These are phyloP conservation scores for Cercis canadensis DNA, from an alignment of 306 rosid genomes.

Conservation along the genomic window DNA sequence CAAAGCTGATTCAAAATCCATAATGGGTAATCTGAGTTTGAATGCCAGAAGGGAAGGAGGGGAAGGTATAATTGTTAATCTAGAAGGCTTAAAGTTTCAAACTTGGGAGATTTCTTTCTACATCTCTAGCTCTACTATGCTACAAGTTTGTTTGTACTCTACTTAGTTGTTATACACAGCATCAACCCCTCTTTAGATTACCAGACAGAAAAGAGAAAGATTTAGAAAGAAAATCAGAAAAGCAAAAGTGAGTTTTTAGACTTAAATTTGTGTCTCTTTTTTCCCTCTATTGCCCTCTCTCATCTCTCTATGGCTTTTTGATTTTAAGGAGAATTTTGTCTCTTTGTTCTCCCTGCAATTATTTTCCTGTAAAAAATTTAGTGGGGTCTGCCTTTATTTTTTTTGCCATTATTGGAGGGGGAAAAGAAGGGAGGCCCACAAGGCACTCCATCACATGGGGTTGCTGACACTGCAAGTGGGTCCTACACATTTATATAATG, in stretches of 20 bases:
- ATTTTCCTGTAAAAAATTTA: not conserved
- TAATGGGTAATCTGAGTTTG: constrained; percentile 34
- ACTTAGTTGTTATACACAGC: constrained; percentile 27
- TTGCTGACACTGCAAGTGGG: constrained; percentile 41
- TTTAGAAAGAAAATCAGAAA: constrained; percentile 34
- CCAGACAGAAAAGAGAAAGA: constrained; percentile 12
- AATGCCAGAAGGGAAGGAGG: constrained; percentile 6
- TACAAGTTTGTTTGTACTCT: constrained; percentile 14
- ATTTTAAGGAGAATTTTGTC: constrained; percentile 32
- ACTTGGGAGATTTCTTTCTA: constrained; percentile 27
- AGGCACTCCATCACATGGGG: constrained; percentile 44
- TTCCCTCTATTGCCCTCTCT: not conserved
- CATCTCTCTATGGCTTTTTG: not conserved
- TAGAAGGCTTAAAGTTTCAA: constrained; percentile 34
- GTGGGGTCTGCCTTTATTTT: constrained; percentile 28
- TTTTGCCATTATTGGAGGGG: constrained; percentile 24
- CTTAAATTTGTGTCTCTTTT: not conserved
- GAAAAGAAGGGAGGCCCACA: constrained; percentile 28
- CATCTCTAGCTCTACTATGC: not conserved
- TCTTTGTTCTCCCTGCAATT: not conserved
- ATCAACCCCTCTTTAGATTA: constrained; percentile 11
- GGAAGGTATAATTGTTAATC: constrained; percentile 40
- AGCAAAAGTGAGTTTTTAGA: not conserved
- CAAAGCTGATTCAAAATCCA: constrained; percentile 50
- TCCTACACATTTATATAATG: constrained; percentile 34